A percentile compares a stretch with the other conserved stretches of the same genome.
Evolutionary conservation across 2,329 filamentous ascomycete species (phyloP).

Genomic region (Alternaria alternata): DNA sequence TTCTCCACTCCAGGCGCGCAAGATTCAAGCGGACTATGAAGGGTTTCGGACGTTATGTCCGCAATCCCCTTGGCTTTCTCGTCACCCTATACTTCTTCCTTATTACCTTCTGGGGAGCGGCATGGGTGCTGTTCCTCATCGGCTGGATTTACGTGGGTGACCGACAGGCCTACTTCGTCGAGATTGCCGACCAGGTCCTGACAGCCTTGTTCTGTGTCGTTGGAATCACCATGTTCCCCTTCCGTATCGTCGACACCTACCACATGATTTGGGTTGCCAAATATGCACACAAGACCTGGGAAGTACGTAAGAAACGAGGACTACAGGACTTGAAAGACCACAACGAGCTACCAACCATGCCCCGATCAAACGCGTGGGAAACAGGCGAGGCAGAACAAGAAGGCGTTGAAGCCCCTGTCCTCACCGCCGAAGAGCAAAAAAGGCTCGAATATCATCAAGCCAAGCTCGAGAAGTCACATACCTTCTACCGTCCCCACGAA

Average conservation of each 20-base stretch:
- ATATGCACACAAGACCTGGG: slow-evolving; percentile 73
- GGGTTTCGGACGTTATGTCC: slow-evolving; percentile 81
- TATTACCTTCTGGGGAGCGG: slow-evolving; percentile 85
- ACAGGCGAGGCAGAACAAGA: slow-evolving; percentile 39
- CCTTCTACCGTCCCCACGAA: slow-evolving; percentile 89
- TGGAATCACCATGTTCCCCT: slow-evolving; percentile 71
- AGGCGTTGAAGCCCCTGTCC: slow-evolving; percentile 62
- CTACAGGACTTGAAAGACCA: slow-evolving; percentile 70
- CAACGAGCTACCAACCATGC: slow-evolving; percentile 69
- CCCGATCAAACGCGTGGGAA: slow-evolving; percentile 54
- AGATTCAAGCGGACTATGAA: slow-evolving; percentile 80
- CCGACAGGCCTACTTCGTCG: slow-evolving; percentile 67
- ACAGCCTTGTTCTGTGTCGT: slow-evolving; percentile 70
- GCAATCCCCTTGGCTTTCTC: slow-evolving; percentile 76
- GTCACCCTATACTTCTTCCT: slow-evolving; percentile 86
- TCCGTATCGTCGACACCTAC: slow-evolving; percentile 82
- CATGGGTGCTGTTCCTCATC: slow-evolving; percentile 89
- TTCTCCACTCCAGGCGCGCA: slow-evolving; percentile 81
- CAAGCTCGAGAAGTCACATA: slow-evolving; percentile 82
- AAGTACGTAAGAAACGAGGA: slow-evolving; percentile 66
- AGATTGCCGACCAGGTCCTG: slow-evolving; percentile 65
- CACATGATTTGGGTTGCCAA: slow-evolving; percentile 83
- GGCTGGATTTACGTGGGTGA: slow-evolving; percentile 84
- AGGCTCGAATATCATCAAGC: slow-evolving; percentile 77
- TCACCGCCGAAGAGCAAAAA: slow-evolving; percentile 70